Base-by-base conservation (phyloP, 202 grass and related monocot species). In the Musa balbisiana region DNA sequence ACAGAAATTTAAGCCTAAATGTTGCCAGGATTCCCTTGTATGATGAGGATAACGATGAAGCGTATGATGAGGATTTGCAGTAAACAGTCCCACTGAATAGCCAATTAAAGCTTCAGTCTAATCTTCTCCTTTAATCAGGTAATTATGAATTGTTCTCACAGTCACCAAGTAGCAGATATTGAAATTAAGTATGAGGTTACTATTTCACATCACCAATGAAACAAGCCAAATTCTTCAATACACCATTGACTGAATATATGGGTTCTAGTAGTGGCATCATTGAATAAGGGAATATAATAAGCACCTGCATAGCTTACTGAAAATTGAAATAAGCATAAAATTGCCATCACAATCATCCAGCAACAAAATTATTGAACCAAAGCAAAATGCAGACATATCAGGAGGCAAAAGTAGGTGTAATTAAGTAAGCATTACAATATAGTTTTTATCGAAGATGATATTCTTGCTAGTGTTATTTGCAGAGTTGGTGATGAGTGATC, bases 381-480 rank as follows among this genome's bases (percentile, higher is more conserved):
- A 49, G 49, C 14, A 69, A 19, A 69, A 43, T 43, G 33, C 26
- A 69, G 12, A 49, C 10, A 69, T 49, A 69, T 69, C 66, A 69
- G 6, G 19, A 67, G 12, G 13, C 64, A 33, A 26, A 69, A 69
- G 66, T 69, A 69, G 66, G 9, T 69, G 15, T 1, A n/a, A 15
- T 49, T 49, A 69, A 68, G 49, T 43, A 50, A 22, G 14, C 29
- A 49, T 69, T 69, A 69, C 66, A n/a, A 19, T 49, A 69, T 49
- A n/a, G 29, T 69, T 49, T 9, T 69, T 3, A 66, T 52, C 9
- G 19, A 76, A 68, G 49, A 69, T 59, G 54, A 89, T 81, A 82
- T 82, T 53, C 19, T 15, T 12, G 29, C 29, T 12, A 63, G 64
- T 73, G 1, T 51, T 8, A 60, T 55, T 80, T 50, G 80, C 15